Conservation (phyloP, 306 rosid genomes). For the Cucurbita maxima region DNA sequence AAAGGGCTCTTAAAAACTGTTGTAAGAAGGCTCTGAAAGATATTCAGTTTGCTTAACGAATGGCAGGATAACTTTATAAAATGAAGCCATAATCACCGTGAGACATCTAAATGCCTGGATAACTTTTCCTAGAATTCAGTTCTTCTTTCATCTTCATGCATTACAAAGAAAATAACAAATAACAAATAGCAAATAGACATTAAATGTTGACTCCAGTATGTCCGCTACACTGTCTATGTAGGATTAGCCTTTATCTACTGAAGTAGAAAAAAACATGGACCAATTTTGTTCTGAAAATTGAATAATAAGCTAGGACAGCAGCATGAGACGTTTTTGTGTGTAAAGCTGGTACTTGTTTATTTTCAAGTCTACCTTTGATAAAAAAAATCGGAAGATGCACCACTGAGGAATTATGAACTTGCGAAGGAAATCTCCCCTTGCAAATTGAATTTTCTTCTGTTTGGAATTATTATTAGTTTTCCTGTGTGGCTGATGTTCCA, state of each 20-base stretch:
- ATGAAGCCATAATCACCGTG: slow-evolving; percentile 7
- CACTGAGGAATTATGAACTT: neutral
- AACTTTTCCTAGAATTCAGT: neutral
- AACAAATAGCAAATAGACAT: neutral
- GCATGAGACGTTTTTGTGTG: neutral
- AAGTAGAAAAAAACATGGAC: neutral
- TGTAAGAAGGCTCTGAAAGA: slow-evolving; percentile 3
- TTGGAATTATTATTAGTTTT: neutral
- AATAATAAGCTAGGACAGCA: neutral
- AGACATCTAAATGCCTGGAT: neutral
- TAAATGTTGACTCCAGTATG: neutral
- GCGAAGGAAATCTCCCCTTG: neutral
- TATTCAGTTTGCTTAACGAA: slow-evolving; percentile 17
- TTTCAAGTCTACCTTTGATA: neutral
- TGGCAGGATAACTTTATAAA: neutral
- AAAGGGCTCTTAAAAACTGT: neutral
- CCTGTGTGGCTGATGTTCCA: no score
- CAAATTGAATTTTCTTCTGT: slow-evolving; percentile 1
- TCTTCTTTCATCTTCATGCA: neutral
- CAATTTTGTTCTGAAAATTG: neutral
- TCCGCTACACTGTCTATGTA: neutral
- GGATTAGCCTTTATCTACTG: neutral
- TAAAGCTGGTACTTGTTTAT: neutral
- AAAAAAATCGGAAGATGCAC: neutral
- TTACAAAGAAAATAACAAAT: neutral